These are phyloP conservation scores for Saturnispora ahearnii DNA, from an alignment of 805 yeast species.

Conservation along the genomic window DNA sequence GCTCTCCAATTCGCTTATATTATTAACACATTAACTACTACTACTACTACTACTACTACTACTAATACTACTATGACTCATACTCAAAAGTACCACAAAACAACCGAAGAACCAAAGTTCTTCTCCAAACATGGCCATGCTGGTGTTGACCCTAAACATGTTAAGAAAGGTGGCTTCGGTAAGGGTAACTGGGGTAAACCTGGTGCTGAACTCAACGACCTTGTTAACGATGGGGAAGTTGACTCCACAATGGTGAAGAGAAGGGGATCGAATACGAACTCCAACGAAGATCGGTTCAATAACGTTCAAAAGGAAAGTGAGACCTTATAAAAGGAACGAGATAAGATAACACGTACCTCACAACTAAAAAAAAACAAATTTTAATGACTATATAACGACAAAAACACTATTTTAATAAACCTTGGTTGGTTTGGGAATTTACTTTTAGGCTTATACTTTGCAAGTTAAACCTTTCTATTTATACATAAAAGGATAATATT, in stretches of 20 bases:
- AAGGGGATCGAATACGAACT: constrained; percentile 42
- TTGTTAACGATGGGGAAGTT: constrained; percentile 51
- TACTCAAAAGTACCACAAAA: constrained; percentile 65
- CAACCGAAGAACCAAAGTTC: constrained; percentile 49
- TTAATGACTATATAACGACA: too few species aligned
- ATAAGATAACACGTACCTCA: too few species aligned
- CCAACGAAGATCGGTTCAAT: constrained; percentile 30
- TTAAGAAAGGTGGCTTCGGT: constrained; percentile 82
- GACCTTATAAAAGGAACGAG: background rate
- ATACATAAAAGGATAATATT: too few species aligned
- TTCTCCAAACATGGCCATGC: constrained; percentile 69
- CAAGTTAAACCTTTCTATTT: too few species aligned
- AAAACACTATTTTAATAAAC: too few species aligned
- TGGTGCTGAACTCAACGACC: constrained; percentile 66
- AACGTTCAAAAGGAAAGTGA: constrained; percentile 17
- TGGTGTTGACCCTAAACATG: constrained; percentile 63
- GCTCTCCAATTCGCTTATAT: too few species aligned
- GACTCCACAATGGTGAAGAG: constrained; percentile 38
- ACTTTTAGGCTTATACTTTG: background rate
- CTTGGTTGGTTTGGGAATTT: background rate
- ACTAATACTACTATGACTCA: constrained; percentile 45
- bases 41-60: background rate
- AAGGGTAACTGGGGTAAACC: constrained; percentile 80
- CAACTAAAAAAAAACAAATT: too few species aligned
- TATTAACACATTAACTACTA: background rate